These are phyloP conservation scores for Saccharomycopsis microspora DNA, from an alignment of 805 yeast species.

Conservation along the genomic window DNA sequence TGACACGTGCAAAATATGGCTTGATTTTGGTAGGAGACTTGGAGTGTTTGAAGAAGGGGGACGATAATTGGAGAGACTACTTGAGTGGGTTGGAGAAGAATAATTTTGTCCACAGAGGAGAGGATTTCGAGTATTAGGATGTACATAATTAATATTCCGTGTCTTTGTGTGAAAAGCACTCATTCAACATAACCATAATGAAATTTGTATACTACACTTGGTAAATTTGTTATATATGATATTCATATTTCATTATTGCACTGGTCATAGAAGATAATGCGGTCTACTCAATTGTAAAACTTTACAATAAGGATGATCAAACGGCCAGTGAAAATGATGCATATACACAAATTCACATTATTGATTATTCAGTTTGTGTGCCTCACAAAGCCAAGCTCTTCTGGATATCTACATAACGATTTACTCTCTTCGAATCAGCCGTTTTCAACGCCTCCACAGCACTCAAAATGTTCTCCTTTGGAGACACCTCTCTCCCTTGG, in stretches of 20 bases:
- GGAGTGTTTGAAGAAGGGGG: constrained; percentile 34
- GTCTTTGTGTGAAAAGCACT: too few species aligned
- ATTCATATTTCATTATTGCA: too few species aligned
- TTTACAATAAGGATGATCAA: too few species aligned
- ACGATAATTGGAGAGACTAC: constrained; percentile 39
- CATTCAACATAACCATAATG: too few species aligned
- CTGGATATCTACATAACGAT: constrained; percentile 37
- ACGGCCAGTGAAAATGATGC: too few species aligned
- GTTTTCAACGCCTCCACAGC: constrained; percentile 33
- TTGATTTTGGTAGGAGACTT: constrained; percentile 54
- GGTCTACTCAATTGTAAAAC: too few species aligned
- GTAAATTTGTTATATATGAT: too few species aligned
- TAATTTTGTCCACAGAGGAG: constrained; percentile 7
- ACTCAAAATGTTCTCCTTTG: constrained; percentile 24
- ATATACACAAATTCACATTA: too few species aligned
- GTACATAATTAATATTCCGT: neutral
- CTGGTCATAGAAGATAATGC: too few species aligned
- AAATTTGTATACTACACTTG: too few species aligned
- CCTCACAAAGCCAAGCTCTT: neutral
- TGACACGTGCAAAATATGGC: constrained; percentile 82
- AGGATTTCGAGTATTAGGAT: constrained; percentile 5
- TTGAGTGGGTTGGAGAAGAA: constrained; percentile 19
- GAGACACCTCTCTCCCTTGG: constrained; percentile 13
- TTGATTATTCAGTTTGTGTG: neutral
- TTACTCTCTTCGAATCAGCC: constrained; percentile 55